Evolutionary conservation across 129 eudicot genomes (phyloP), one percentile per base, ranked within the genome.

Genomic region (Scalesia atractyloides): DNA sequence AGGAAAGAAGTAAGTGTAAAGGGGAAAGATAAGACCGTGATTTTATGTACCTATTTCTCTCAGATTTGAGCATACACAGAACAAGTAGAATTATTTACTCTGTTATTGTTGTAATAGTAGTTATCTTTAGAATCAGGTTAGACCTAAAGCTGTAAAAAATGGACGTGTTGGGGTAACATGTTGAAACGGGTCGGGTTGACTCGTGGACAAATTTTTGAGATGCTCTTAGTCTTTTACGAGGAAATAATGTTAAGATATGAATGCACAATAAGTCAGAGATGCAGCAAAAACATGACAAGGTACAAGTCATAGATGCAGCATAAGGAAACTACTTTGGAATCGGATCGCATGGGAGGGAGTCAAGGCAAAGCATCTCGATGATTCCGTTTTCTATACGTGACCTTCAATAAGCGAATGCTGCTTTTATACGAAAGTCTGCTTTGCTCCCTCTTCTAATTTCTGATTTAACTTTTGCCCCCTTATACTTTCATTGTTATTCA

Each of bases 1-100:
- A 94, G 98, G 98, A 90, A 84, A 84, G 86, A 90, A 43, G 90
- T 84, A 68, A 77, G 44, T 34, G 78, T 86, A 59, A 68, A 64
- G 56, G 88, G 82, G 66, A 77, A 75, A 60, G 86, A 83, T 36
- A 85, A 77, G 69, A 69, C 54, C 9, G 62, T 74, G 76, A 69
- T 84, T 70, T 78, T 94, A 53, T 81, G 86, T 12, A 69, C 93
- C 52, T 88, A 86, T 74, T 87, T 80, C 70, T 82, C 89, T 5
- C 91, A 87, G 82, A 68, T 85, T 19, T 74, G 58, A 53, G 43
- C 77, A 33, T 63, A 64, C 64, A 64, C 64, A 50, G 63, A 19
- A 3, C 22, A 5, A 11, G 73, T 56, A 8, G 39, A 57, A 46
- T 33, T 49, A 22, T 56, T 56, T 33, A 44, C 5, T 34, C 12